Evolutionary conservation across 1,139 yeast species (phyloP), one percentile per base, ranked within the genome.

Genomic region (Lodderomyces margitis): DNA sequence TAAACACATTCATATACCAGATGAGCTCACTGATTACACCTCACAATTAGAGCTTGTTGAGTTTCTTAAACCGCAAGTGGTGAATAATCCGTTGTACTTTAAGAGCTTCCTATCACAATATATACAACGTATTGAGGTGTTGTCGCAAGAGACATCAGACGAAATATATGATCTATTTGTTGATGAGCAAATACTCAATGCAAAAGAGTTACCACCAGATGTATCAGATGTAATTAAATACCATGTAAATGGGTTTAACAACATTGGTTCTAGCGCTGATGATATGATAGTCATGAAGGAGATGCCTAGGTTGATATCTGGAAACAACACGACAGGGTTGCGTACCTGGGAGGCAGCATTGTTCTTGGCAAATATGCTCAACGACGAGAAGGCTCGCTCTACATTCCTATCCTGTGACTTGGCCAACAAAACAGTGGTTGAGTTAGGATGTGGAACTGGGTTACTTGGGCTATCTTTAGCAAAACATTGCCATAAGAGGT

Each of bases 281-380:
- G 42, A 39, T 25, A 20, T 7, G 48, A 50, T 32, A 15, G 24
- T 12, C 14, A 23, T 14, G 32, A 27, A 19, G 31, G 94, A 86
- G 54, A 70, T 78, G 0, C 94, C 91, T 0, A 68, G 73, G 43
- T 49, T 86, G 38, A 77, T 87, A 9, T 76, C 87, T 14, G 88
- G 88, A 0, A 58, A 66, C 23, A 95, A 94, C 6, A 84, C 95
- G 1, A 91, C 98, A 0, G 98, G 98, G 0, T 65, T 81, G 44
- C 67, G 97, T 35, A 91, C 98, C 0, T 91, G 98, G 98, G 97
- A 88, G 57, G 97, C 96, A 1, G 86, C 96, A 0, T 52, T 87
- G n/a, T 87, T 70, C 45, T 62, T 89, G 14, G 64, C 83, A 7
- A 70, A 78, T 38, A 78, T 62, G 49, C 51, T 86, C 32, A 50